Conservation (phyloP, 2,329 filamentous ascomycete genomes). For the Colletotrichum magnum region DNA sequence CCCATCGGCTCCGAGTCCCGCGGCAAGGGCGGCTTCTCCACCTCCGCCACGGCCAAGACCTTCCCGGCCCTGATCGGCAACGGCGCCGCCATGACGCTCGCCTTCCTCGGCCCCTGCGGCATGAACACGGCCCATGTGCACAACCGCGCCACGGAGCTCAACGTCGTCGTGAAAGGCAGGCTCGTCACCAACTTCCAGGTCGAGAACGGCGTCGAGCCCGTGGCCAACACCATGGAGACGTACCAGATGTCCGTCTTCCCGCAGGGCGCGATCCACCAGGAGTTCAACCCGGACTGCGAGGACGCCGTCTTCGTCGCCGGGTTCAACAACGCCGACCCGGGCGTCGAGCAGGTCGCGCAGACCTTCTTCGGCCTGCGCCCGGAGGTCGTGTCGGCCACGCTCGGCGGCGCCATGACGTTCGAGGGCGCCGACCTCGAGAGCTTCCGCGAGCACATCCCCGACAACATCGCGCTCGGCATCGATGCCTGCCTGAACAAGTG, state of each 20-base stretch:
- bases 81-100: constrained; percentile 61
- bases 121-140: constrained; percentile 67
- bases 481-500: constrained; percentile 66
- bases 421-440: constrained; percentile 56
- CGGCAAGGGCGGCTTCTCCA: constrained; percentile 54
- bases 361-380: constrained; percentile 59
- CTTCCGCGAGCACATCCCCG: constrained; percentile 59
- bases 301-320: constrained; percentile 63
- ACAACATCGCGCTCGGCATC: constrained; percentile 65
- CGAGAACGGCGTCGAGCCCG: constrained; percentile 57
- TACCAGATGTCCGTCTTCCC: constrained; percentile 65
- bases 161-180: constrained; percentile 60
- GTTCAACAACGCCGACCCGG: constrained; percentile 62
- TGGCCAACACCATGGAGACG: constrained; percentile 51
- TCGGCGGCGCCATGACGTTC: constrained; percentile 53
- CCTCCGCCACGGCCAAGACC: constrained; percentile 60
- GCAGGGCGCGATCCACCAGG: constrained; percentile 63
- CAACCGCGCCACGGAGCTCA: constrained; percentile 63
- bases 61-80: constrained; percentile 67
- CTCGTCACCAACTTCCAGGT: constrained; percentile 60
- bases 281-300: constrained; percentile 66
- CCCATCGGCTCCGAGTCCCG: constrained; percentile 32
- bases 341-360: constrained; percentile 61
- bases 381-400: constrained; percentile 57
- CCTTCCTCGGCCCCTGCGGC: constrained; percentile 64